Percentiles rank a stretch among this genome's conserved stretches.
Conservation (phyloP, 371 early-diverging fungal species). For the Mortierella sp. region DNA sequence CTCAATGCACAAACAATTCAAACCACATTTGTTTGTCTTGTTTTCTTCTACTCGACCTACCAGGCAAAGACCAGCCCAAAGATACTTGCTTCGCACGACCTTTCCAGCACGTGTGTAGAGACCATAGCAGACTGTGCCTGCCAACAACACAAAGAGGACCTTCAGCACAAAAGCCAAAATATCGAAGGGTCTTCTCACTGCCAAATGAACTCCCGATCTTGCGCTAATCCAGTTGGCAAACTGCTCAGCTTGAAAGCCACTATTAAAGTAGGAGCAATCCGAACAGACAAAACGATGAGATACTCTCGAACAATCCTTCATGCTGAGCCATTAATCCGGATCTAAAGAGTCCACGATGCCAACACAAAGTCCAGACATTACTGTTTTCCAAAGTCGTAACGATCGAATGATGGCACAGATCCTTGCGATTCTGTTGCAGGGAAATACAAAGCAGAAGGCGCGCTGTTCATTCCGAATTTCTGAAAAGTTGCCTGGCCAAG, state of each 20-base stretch:
- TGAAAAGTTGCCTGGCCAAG: conserved; percentile 80
- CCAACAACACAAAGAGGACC: conserved; percentile 55
- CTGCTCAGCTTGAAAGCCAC: conserved; percentile 76
- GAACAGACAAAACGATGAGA: conserved; percentile 10
- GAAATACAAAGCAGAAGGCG: conserved; percentile 79
- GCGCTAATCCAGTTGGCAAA: conserved; percentile 70
- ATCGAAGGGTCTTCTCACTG: conserved; percentile 60
- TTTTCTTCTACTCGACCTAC: conserved; percentile 23
- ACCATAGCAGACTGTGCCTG: conserved; percentile 54
- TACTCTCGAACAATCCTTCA: not conserved
- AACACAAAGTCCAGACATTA: conserved; percentile 7
- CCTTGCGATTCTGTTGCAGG: conserved; percentile 67
- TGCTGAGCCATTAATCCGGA: not conserved
- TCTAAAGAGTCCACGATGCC: not conserved
- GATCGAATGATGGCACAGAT: conserved; percentile 11
- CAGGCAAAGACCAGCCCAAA: conserved; percentile 68
- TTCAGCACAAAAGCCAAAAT: conserved; percentile 57
- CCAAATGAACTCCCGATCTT: conserved; percentile 55
- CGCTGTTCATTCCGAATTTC: conserved; percentile 69
- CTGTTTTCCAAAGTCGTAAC: conserved; percentile 41
- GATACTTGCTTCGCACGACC: conserved; percentile 64
- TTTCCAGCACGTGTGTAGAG: conserved; percentile 60
- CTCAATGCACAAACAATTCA: too few species aligned
- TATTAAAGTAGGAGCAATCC: conserved; percentile 28
- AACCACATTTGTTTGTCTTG: too few species aligned